Evolutionary conservation across 2,329 filamentous ascomycete genomes (phyloP).

Genomic region (Fusarium ambrosium): DNA sequence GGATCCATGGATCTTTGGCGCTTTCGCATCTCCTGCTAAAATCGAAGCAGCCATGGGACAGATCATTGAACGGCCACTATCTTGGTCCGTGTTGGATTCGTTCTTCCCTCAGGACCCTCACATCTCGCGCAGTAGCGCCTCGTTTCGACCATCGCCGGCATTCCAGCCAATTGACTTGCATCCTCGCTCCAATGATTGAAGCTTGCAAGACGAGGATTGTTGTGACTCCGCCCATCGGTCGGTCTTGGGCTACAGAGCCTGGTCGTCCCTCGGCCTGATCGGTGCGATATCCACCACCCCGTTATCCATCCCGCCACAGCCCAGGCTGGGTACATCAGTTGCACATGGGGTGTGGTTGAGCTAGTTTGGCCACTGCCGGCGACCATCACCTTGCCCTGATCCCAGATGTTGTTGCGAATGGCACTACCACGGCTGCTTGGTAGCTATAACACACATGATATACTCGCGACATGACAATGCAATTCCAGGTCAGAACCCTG

Average conservation of each 20-base stretch:
- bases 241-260: neutral
- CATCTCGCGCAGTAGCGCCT: slow-evolving; percentile 29
- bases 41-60: slow-evolving; percentile 28
- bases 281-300: slow-evolving; percentile 29
- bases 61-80: slow-evolving; percentile 13
- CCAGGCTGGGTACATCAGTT: slow-evolving; percentile 23
- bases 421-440: slow-evolving; percentile 16
- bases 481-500: slow-evolving; percentile 1
- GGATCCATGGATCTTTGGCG: slow-evolving; percentile 17
- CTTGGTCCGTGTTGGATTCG: slow-evolving; percentile 30
- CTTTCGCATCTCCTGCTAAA: slow-evolving; percentile 14
- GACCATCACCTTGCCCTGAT: slow-evolving; percentile 12
- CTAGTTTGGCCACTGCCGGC: slow-evolving; percentile 29
- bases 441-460: slow-evolving; percentile 1
- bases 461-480: slow-evolving; percentile 5
- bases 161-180: slow-evolving; percentile 21
- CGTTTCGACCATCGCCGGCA: slow-evolving; percentile 4
- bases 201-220: slow-evolving; percentile 3
- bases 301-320: slow-evolving; percentile 21
- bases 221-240: slow-evolving; percentile 8
- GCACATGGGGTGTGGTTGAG: slow-evolving; percentile 20
- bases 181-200: slow-evolving; percentile 13
- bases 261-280: slow-evolving; percentile 23
- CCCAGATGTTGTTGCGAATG: neutral
- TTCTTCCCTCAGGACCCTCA: slow-evolving; percentile 19